Percentiles rank a stretch among this genome's conserved stretches.
These are phyloP conservation scores for Casuarina equisetifolia DNA, from an alignment of 306 rosid species.

Conservation along the genomic window DNA sequence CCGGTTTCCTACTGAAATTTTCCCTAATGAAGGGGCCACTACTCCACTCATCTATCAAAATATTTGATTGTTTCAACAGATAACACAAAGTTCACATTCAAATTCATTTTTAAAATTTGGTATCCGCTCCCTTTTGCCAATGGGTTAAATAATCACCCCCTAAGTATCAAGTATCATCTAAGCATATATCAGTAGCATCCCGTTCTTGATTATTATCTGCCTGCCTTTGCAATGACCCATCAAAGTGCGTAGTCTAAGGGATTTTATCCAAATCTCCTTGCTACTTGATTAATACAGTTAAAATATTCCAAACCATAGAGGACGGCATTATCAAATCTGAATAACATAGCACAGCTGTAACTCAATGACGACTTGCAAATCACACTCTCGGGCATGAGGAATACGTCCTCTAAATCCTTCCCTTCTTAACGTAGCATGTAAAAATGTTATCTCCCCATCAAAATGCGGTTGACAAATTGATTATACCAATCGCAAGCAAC, in stretches of 20 bases:
- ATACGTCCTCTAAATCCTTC: neutral
- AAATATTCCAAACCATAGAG: neutral
- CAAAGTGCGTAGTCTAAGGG: neutral
- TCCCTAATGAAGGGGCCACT: neutral
- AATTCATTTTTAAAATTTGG: no score
- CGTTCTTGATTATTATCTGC: no score
- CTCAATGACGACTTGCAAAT: neutral
- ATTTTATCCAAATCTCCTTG: neutral
- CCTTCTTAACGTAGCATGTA: neutral
- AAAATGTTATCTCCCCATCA: neutral
- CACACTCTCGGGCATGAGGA: neutral
- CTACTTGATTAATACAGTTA: neutral
- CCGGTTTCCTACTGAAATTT: neutral
- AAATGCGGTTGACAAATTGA: neutral
- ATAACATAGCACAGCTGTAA: neutral
- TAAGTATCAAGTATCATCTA: no score
- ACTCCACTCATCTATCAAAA: neutral
- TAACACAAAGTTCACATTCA: neutral
- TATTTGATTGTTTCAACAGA: neutral
- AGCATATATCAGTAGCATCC: no score
- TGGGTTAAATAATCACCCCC: no score
- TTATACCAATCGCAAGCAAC: no score
- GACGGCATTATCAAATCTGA: neutral
- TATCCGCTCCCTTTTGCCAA: no score
- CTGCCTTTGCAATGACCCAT: neutral